Percentiles rank a stretch among this genome's conserved stretches.
phyloP scores from a whole-genome alignment of 2,329 filamentous ascomycete species.

The Pestalotiopsis sp. region DNA sequence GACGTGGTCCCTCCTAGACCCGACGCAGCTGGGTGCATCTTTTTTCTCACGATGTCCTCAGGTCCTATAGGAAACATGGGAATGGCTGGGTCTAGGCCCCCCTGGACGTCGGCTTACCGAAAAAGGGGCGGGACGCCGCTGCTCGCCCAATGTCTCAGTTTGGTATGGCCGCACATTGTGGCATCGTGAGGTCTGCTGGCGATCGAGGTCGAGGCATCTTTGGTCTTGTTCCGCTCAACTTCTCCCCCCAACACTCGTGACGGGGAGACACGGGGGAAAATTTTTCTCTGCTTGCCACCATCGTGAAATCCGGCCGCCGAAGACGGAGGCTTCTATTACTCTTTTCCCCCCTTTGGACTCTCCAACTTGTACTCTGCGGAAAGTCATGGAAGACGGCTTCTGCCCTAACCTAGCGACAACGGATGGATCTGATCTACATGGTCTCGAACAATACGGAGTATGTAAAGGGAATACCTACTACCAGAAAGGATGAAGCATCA shows the following conservation, averaged over 20 bases:
- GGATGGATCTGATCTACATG: not conserved
- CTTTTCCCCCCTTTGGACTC: too few relatives aligned
- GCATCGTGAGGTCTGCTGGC: constrained; percentile 11
- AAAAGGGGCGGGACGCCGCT: constrained; percentile 10
- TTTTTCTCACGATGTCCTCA: constrained; percentile 7
- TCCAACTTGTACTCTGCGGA: too few relatives aligned
- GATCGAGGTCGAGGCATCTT: not conserved
- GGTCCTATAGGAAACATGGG: constrained; percentile 2
- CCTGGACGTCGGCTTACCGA: constrained; percentile 9
- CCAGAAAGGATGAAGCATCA: not conserved
- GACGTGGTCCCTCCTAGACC: not conserved
- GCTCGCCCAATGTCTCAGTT: constrained; percentile 3
- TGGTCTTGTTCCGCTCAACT: not conserved
- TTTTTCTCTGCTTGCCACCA: not conserved
- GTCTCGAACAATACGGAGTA: not conserved
- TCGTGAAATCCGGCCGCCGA: too few relatives aligned
- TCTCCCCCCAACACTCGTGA: not conserved
- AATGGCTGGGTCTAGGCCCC: constrained; percentile 12
- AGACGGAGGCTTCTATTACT: too few relatives aligned
- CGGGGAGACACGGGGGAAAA: not conserved
- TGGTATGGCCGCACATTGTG: constrained; percentile 10
- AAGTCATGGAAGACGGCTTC: too few relatives aligned
- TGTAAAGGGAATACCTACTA: not conserved
- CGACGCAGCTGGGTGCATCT: not conserved
- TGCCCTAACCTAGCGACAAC: too few relatives aligned